These are phyloP conservation scores for Pinus albicaulis DNA, from an alignment of 75 land plant genomes.

Conservation along the genomic window DNA sequence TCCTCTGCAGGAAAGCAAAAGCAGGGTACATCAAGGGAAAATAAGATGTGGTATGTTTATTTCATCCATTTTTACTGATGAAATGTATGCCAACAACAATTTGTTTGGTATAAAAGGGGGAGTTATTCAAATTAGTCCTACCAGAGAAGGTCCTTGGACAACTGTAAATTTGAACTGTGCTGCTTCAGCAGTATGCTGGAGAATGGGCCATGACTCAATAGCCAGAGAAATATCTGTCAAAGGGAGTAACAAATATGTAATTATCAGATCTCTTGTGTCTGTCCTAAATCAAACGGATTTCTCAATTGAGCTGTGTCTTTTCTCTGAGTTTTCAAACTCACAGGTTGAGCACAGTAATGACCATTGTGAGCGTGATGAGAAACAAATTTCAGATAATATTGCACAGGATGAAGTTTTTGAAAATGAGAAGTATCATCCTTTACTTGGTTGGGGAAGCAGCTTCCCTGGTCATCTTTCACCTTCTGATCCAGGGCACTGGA, in stretches of 20 bases:
- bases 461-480: slow-evolving; percentile 36
- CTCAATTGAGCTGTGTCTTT: slow-evolving; percentile 59
- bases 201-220: slow-evolving; percentile 66
- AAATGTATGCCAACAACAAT: slow-evolving; percentile 12
- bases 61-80: slow-evolving; percentile 31
- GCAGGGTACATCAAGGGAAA: slow-evolving; percentile 27
- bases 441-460: slow-evolving; percentile 62
- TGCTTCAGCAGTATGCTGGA: slow-evolving; percentile 77
- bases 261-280: slow-evolving; percentile 73
- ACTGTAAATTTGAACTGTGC: slow-evolving; percentile 82
- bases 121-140: slow-evolving; percentile 73
- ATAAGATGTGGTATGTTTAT: slow-evolving; percentile 49
- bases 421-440: slow-evolving; percentile 56
- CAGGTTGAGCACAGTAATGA: slow-evolving; percentile 3
- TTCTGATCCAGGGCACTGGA: slow-evolving; percentile 49
- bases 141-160: slow-evolving; percentile 82
- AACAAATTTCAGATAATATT: slow-evolving; percentile 13
- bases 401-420: slow-evolving; percentile 81
- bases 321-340: slow-evolving; percentile 14
- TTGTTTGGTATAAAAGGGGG: slow-evolving; percentile 38
- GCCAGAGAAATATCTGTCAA: slow-evolving; percentile 76
- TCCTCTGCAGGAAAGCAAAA: slow-evolving; percentile 9
- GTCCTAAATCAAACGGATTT: slow-evolving; percentile 74
- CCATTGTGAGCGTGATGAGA: neutral
- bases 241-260: slow-evolving; percentile 74